Conservation (phyloP, 768 basidiomycete genomes). For the Tylopilus felleus region DNA sequence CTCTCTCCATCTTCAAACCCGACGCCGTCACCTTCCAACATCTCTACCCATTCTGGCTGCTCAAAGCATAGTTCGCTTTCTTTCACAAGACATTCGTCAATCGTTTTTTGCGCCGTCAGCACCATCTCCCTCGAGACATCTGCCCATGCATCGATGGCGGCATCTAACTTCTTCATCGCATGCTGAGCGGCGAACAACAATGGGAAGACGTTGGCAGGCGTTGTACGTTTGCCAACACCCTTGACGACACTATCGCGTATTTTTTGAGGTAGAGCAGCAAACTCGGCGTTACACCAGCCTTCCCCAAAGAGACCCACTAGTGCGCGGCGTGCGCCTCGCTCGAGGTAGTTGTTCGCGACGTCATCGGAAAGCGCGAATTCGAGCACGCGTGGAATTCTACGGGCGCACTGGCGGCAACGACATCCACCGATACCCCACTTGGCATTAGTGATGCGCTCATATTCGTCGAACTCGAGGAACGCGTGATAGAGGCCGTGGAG, state of each 20-base stretch:
- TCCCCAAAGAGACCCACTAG: constrained; percentile 84
- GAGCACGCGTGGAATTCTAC: constrained; percentile 77
- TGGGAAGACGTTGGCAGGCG: constrained; percentile 61
- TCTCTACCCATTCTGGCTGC: constrained; percentile 65
- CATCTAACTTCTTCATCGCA: constrained; percentile 51
- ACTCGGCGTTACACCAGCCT: constrained; percentile 83
- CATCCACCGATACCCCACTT: constrained; percentile 85
- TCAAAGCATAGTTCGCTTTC: constrained; percentile 65
- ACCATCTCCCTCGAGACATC: constrained; percentile 57
- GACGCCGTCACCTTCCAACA: constrained; percentile 71
- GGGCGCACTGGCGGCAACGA: constrained; percentile 77
- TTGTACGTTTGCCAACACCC: constrained; percentile 68
- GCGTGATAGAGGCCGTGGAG: constrained; percentile 87
- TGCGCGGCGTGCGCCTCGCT: constrained; percentile 68
- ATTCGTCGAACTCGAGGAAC: constrained; percentile 74
- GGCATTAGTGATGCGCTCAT: constrained; percentile 68
- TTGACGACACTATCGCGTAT: constrained; percentile 67
- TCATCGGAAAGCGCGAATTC: constrained; percentile 78
- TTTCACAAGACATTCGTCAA: constrained; percentile 59
- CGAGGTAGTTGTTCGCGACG: constrained; percentile 68
- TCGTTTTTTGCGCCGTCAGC: constrained; percentile 50
- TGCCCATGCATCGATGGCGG: constrained; percentile 52
- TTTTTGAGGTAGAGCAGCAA: constrained; percentile 65
- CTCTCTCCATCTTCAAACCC: constrained; percentile 76
- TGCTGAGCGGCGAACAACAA: constrained; percentile 65